Base-by-base conservation (phyloP, 2,329 filamentous ascomycete species). In the Penicillium olsonii region DNA sequence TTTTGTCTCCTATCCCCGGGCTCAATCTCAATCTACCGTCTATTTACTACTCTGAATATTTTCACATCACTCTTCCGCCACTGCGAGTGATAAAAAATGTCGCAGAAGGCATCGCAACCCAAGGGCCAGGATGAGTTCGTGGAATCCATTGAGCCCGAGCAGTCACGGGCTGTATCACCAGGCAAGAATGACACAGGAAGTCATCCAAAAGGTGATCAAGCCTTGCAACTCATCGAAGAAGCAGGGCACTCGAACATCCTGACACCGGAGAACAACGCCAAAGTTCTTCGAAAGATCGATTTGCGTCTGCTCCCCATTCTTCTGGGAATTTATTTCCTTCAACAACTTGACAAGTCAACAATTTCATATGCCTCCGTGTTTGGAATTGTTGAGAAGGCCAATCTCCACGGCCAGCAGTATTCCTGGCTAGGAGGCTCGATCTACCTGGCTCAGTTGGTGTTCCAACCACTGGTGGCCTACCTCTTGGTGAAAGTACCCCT, bases 291-390 rank as follows among this genome's bases (percentile, higher is more conserved):
- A 22, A 74, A 72, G 54, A 81, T 82, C 47, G 79, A 82, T 58
- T 61, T 76, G 19, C 64, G 72, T 42, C 72, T 83, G 18, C 66
- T 82, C 11, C 78, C 80, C 0, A 74, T 81, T 45, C 78, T 87
- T 49, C 70, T 85, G 10, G 74, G 75, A 6, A 80, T 84, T 17
- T 87, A 86, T 66, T 85, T 83, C 60, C 74, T 86, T 0, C 84
- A 87, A 55, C 78, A 78, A 10, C 72, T 85, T 5, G 84, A 86
- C 69, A 87, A 87, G 65, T 78, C 82, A 0, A 83, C 81, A 0
- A 71, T 86, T 2, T 74, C 69, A 2, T 87, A 85, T 58, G 81
- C 81, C 2, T 84, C 83, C 0, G 79, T 86, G 10, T 86, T 86
- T 56, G 83, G 83, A 2, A 72, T 87, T 10, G 78, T 83, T 26